Evolutionary conservation across 2,329 filamentous ascomycete species (phyloP).

Genomic region (Colletotrichum tropicicola): DNA sequence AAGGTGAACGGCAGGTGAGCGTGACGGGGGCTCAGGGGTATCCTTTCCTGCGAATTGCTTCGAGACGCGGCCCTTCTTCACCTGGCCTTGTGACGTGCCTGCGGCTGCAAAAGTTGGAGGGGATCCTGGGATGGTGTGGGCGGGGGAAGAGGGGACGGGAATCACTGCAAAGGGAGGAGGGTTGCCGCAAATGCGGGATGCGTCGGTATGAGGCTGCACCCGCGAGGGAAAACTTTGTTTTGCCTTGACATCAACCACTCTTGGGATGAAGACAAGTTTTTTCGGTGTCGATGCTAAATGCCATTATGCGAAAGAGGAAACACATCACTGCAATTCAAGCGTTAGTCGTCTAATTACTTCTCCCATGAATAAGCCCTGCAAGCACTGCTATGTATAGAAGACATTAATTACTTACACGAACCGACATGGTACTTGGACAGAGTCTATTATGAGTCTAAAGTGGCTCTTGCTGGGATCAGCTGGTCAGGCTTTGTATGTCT

Average conservation of each 20-base stretch:
- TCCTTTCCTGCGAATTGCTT: slow-evolving; percentile 4
- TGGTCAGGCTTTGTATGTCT: too few relatives aligned
- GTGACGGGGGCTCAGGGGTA: slow-evolving; percentile 25
- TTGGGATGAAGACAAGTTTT: neutral
- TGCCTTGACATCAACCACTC: neutral
- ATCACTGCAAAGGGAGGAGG: too few relatives aligned
- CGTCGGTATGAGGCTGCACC: too few relatives aligned
- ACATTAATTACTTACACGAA: too few relatives aligned
- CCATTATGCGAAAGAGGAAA: neutral
- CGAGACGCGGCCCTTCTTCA: slow-evolving; percentile 20
- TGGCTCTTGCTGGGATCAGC: too few relatives aligned
- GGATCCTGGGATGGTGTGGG: neutral
- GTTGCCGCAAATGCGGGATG: too few relatives aligned
- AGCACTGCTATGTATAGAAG: too few relatives aligned
- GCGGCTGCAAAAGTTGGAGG: neutral
- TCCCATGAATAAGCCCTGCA: too few relatives aligned
- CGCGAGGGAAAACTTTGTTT: neutral
- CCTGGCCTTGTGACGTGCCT: slow-evolving; percentile 15
- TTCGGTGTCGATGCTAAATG: neutral
- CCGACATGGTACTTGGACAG: too few relatives aligned
- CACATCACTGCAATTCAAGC: neutral
- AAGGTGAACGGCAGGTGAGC: slow-evolving; percentile 5
- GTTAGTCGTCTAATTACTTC: too few relatives aligned
- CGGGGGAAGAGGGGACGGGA: too few relatives aligned
- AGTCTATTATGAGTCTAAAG: too few relatives aligned